A percentile compares a stretch with the other conserved stretches of the same genome.
Evolutionary conservation across 768 basidiomycete genomes (phyloP).

Genomic region (Amanita fuliginea): DNA sequence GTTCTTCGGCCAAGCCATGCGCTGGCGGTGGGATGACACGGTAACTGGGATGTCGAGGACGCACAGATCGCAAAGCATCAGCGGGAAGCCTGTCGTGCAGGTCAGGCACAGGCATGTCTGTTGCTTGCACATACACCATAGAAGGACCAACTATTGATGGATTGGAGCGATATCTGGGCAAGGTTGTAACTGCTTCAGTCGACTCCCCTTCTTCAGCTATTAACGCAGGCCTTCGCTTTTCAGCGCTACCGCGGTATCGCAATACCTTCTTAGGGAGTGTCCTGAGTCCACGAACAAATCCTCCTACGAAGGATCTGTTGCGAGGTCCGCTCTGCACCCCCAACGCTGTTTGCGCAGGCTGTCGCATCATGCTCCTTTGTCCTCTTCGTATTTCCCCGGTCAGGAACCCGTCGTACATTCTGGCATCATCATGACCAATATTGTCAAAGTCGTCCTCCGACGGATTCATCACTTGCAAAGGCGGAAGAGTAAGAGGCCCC

Average conservation of each 20-base stretch:
- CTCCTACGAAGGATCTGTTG: constrained; percentile 23
- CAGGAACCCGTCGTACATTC: constrained; percentile 9
- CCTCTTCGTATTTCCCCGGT: constrained; percentile 11
- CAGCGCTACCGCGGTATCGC: constrained; percentile 16
- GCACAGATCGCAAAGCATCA: constrained; percentile 5
- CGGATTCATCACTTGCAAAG: constrained; percentile 5
- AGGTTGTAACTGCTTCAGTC: constrained; percentile 18
- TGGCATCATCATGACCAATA: background rate
- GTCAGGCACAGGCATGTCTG: constrained; percentile 21
- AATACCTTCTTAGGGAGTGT: constrained; percentile 22
- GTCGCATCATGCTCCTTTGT: constrained; percentile 2
- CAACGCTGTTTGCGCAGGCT: background rate
- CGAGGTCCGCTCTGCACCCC: constrained; percentile 3
- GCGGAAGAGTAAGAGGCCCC: constrained; percentile 1
- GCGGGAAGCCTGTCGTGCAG: constrained; percentile 12
- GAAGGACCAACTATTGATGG: constrained; percentile 24
- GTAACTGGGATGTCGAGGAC: constrained; percentile 18
- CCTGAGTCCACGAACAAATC: constrained; percentile 24
- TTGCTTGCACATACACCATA: constrained; percentile 20
- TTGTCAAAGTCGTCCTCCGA: constrained; percentile 3
- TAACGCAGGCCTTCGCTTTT: constrained; percentile 12
- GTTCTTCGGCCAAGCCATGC: constrained; percentile 16
- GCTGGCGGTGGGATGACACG: constrained; percentile 20
- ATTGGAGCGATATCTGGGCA: constrained; percentile 25
- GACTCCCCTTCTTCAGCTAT: constrained; percentile 20